phyloP scores from a whole-genome alignment of 352 stramenopile species.

The Pythium utonaiense region DNA sequence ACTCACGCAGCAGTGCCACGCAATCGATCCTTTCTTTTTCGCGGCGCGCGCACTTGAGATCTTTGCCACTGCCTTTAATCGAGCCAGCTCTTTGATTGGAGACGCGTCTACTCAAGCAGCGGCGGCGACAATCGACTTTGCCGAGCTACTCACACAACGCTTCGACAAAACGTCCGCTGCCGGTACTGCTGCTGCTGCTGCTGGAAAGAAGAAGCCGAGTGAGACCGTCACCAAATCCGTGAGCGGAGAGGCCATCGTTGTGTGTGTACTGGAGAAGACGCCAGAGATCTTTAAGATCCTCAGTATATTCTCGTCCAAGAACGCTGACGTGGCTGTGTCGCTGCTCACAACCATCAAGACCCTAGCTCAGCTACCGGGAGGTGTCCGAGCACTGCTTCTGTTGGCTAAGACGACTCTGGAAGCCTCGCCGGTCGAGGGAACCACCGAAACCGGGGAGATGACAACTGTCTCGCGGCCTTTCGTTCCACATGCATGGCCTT shows the following conservation, averaged over 20 bases:
- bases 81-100: neutral
- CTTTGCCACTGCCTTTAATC: slow-evolving; percentile 26
- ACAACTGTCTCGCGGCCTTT: neutral
- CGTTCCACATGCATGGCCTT: slow-evolving; percentile 10
- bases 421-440: neutral
- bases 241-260: slow-evolving; percentile 7
- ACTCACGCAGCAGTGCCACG: slow-evolving; percentile 31
- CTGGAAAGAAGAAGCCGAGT: slow-evolving; percentile 17
- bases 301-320: slow-evolving; percentile 10
- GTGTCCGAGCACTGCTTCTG: slow-evolving; percentile 14
- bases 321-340: slow-evolving; percentile 15
- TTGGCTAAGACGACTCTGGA: slow-evolving; percentile 10
- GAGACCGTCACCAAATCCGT: neutral
- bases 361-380: slow-evolving; percentile 16
- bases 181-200: neutral
- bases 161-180: slow-evolving; percentile 7
- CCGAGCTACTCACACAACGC: slow-evolving; percentile 17
- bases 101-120: neutral
- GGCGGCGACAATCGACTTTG: slow-evolving; percentile 11
- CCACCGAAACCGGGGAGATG: neutral
- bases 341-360: slow-evolving; percentile 11
- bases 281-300: slow-evolving; percentile 13
- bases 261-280: slow-evolving; percentile 18
- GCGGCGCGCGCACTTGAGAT: slow-evolving; percentile 30
- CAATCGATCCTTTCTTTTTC: slow-evolving; percentile 36